Evolutionary conservation across 179 eudicot genomes (phyloP).

Genomic region (Carnegiea gigantea): DNA sequence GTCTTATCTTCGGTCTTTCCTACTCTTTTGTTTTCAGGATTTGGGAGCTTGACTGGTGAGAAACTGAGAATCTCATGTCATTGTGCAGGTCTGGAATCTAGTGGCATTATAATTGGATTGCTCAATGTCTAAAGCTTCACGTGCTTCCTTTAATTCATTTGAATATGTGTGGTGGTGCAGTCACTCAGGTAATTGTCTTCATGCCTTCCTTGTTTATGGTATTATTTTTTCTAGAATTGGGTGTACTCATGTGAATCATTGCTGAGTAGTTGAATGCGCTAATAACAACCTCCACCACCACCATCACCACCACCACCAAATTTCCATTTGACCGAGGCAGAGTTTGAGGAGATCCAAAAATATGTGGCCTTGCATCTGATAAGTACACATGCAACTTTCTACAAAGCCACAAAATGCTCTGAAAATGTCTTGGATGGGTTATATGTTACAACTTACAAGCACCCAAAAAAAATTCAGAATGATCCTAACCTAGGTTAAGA

Average conservation of each 20-base stretch:
- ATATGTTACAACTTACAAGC: not conserved
- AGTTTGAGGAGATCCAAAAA: not conserved
- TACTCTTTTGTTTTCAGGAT: not conserved
- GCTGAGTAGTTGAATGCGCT: conserved; percentile 1
- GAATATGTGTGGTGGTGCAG: conserved; percentile 12
- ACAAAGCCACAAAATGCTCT: not conserved
- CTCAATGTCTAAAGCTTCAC: conserved; percentile 14
- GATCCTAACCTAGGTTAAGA: conserved; percentile 5
- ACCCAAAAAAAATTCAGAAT: conserved; percentile 4
- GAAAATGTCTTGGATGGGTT: not conserved
- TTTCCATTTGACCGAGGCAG: not conserved
- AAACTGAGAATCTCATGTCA: not conserved
- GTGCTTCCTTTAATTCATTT: conserved; percentile 14
- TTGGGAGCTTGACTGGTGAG: not conserved
- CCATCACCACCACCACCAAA: not conserved
- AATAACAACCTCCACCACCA: not conserved
- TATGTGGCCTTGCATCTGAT: not conserved
- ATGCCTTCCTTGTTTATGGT: conserved; percentile 10
- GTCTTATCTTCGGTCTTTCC: not conserved
- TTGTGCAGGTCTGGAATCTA: conserved; percentile 5
- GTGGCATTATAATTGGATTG: conserved; percentile 15
- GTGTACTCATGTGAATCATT: conserved; percentile 4
- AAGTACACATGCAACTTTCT: not conserved
- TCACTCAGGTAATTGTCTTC: conserved; percentile 23
- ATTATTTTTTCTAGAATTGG: not conserved